Evolutionary conservation across 768 basidiomycete species (phyloP).

Genomic region (Boletellus ananas): DNA sequence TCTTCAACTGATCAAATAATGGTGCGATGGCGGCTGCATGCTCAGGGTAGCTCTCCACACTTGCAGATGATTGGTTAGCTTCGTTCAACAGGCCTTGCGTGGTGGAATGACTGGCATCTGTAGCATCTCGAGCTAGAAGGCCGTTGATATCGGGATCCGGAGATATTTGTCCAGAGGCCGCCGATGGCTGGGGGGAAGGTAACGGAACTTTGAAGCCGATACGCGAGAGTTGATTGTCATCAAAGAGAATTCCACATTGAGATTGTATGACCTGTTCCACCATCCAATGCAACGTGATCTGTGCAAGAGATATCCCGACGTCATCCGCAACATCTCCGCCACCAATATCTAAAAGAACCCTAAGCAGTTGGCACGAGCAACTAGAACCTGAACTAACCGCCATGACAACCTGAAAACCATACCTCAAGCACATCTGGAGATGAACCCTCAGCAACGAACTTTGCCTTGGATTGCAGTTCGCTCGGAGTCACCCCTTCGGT

Average conservation of each 20-base stretch:
- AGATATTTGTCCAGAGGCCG: neutral
- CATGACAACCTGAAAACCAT: slow-evolving; percentile 76
- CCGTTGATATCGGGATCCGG: neutral
- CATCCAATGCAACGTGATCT: slow-evolving; percentile 78
- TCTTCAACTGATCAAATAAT: slow-evolving; percentile 49
- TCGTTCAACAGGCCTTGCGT: neutral
- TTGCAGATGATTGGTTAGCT: neutral
- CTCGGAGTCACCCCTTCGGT: neutral
- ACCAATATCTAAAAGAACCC: slow-evolving; percentile 53
- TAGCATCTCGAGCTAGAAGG: neutral
- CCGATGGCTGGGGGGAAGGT: slow-evolving; percentile 7
- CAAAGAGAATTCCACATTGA: slow-evolving; percentile 59
- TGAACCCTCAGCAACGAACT: neutral
- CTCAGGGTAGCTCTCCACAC: slow-evolving; percentile 8
- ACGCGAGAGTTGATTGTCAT: slow-evolving; percentile 42
- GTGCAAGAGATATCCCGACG: slow-evolving; percentile 40
- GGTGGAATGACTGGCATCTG: neutral
- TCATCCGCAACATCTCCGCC: slow-evolving; percentile 54
- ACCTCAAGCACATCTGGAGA: slow-evolving; percentile 64
- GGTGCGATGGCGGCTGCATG: slow-evolving; percentile 41
- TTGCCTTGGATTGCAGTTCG: neutral
- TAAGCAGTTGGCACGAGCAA: neutral
- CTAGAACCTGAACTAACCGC: slow-evolving; percentile 41
- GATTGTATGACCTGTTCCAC: slow-evolving; percentile 58
- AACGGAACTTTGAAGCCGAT: slow-evolving; percentile 33